Conservation (phyloP, 2,329 filamentous ascomycete genomes). For the Cadophora sp. region DNA sequence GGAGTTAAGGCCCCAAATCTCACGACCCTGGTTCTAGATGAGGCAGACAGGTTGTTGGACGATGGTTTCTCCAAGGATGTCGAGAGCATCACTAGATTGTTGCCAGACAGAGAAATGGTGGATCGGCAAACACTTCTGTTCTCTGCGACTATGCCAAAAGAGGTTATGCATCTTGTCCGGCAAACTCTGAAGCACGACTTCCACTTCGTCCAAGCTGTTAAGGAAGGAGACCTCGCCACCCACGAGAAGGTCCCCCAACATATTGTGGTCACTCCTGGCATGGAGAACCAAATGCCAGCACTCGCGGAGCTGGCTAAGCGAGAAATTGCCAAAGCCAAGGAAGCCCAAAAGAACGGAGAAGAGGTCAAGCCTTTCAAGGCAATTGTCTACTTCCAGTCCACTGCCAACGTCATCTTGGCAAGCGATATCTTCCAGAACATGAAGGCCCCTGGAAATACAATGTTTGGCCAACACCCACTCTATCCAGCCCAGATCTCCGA, state of each 20-base stretch:
- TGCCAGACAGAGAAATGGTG: constrained; percentile 68
- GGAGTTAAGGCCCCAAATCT: constrained; percentile 61
- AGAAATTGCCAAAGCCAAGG: constrained; percentile 45
- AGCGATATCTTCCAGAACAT: constrained; percentile 56
- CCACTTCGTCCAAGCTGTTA: constrained; percentile 87
- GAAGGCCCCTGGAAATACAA: constrained; percentile 23
- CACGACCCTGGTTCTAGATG: constrained; percentile 91
- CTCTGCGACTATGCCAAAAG: constrained; percentile 87
- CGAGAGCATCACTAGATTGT: constrained; percentile 60
- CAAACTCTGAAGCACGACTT: constrained; percentile 81
- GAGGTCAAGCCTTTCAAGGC: constrained; percentile 74
- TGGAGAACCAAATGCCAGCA: constrained; percentile 79
- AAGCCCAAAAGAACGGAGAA: constrained; percentile 20
- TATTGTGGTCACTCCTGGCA: constrained; percentile 68
- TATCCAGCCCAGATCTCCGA: constrained; percentile 39
- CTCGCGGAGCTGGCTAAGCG: constrained; percentile 60
- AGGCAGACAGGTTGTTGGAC: constrained; percentile 98
- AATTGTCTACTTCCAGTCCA: constrained; percentile 88
- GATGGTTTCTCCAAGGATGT: constrained; percentile 80
- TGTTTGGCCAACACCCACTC: constrained; percentile 39
- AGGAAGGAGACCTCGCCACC: constrained; percentile 81
- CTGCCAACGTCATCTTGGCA: constrained; percentile 72
- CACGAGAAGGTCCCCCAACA: constrained; percentile 86
- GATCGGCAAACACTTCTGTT: constrained; percentile 92
- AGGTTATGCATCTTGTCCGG: constrained; percentile 80